Percentiles rank a stretch among this genome's conserved stretches.
phyloP scores from a whole-genome alignment of 306 rosid species.

The Castanospermum australe region DNA sequence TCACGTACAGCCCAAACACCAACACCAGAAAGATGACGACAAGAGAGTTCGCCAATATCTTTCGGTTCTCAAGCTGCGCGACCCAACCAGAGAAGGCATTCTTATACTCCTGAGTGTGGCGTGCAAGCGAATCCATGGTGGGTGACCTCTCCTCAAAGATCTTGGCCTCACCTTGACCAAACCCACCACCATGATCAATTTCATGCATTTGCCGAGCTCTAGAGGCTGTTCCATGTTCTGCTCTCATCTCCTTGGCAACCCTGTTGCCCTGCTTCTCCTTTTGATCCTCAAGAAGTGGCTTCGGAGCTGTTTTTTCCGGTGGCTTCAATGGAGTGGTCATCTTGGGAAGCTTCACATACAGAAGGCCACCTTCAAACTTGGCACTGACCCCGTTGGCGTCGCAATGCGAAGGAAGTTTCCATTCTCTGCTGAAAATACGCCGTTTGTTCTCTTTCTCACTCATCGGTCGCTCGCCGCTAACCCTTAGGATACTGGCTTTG shows the following conservation, averaged over 20 bases:
- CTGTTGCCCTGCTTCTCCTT: too few species aligned
- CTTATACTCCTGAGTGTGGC: conserved; percentile 13
- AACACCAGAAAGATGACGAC: conserved; percentile 3
- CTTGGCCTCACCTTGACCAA: neutral
- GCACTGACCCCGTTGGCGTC: conserved; percentile 19
- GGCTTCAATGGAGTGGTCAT: neutral
- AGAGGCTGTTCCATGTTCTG: neutral
- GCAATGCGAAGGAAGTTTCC: neutral
- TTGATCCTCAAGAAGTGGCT: too few species aligned
- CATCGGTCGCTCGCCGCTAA: conserved; percentile 46
- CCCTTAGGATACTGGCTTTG: conserved; percentile 19
- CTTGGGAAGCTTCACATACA: conserved; percentile 29
- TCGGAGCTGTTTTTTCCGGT: neutral
- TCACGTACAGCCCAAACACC: conserved; percentile 21
- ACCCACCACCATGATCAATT: neutral
- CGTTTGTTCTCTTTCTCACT: conserved; percentile 17
- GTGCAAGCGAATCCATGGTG: neutral
- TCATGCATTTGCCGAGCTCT: neutral
- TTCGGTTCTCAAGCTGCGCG: conserved; percentile 23
- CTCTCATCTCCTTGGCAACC: neutral
- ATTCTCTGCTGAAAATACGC: conserved; percentile 20
- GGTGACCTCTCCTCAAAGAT: neutral
- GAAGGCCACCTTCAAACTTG: conserved; percentile 35
- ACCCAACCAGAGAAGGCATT: conserved; percentile 15
- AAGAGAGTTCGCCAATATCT: neutral